phyloP scores from a whole-genome alignment of 129 eudicot species.

The Chrysanthemum makinoi region DNA sequence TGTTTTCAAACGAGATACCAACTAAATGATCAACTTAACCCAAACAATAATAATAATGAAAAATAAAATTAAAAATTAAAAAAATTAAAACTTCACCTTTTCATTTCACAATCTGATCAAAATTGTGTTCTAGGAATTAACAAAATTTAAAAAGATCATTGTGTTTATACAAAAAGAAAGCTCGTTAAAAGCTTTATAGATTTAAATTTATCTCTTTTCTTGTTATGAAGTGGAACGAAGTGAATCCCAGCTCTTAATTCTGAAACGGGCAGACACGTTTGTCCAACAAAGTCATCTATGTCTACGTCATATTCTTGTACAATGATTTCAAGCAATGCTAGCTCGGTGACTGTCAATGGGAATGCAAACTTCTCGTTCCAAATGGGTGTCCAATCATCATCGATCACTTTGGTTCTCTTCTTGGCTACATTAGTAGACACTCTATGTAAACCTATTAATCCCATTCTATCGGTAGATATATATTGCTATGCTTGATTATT shows the following conservation, averaged over 20 bases:
- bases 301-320: conserved; percentile 75
- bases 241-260: conserved; percentile 77
- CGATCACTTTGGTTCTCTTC: conserved; percentile 65
- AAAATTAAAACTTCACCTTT: conserved; percentile 7
- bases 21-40: too few species aligned
- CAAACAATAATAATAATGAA: too few species aligned
- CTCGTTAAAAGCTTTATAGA: conserved; percentile 77
- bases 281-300: conserved; percentile 86
- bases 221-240: conserved; percentile 66
- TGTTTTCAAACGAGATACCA: too few species aligned
- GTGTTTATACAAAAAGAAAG: conserved; percentile 52
- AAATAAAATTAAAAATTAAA: too few species aligned
- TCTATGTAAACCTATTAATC: too few species aligned
- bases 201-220: conserved; percentile 61
- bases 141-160: conserved; percentile 7
- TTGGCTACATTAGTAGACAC: conserved; percentile 61
- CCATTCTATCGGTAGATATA: too few species aligned
- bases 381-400: conserved; percentile 76
- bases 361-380: conserved; percentile 81
- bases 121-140: conserved; percentile 15
- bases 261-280: conserved; percentile 70
- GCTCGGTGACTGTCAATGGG: conserved; percentile 67
- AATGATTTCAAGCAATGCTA: conserved; percentile 67
- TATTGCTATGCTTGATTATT: too few species aligned
- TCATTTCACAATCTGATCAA: conserved; percentile 14